phyloP scores from a whole-genome alignment of 352 stramenopile genomes.

The Thalassiosira allenii region DNA sequence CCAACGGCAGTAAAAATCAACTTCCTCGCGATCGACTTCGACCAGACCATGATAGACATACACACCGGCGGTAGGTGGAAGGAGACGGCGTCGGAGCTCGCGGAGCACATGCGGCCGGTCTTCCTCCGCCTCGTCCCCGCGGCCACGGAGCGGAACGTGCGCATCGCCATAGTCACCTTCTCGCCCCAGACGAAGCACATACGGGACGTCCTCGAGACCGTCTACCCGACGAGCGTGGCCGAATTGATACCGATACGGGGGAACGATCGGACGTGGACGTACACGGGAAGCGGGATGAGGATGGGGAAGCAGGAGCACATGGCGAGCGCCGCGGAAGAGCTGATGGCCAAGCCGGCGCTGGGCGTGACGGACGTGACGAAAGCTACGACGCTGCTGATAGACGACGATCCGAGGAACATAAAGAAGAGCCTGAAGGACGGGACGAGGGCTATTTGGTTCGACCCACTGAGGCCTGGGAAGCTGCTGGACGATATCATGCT shows the following conservation, averaged over 20 bases:
- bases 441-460: conserved; percentile 87
- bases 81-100: conserved; percentile 78
- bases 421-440: conserved; percentile 79
- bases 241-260: conserved; percentile 82
- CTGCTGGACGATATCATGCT: conserved; percentile 73
- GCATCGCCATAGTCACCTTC: conserved; percentile 89
- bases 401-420: conserved; percentile 89
- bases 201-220: conserved; percentile 77
- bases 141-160: conserved; percentile 66
- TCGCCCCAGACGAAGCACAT: conserved; percentile 83
- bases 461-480: conserved; percentile 75
- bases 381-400: conserved; percentile 87
- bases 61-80: conserved; percentile 87
- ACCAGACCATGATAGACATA: conserved; percentile 88
- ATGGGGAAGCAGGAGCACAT: conserved; percentile 86
- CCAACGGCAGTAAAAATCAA: conserved; percentile 81
- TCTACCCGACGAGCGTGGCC: conserved; percentile 49
- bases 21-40: conserved; percentile 89
- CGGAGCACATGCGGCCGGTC: conserved; percentile 82
- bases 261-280: conserved; percentile 83
- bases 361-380: conserved; percentile 61
- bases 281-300: conserved; percentile 78
- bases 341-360: conserved; percentile 35
- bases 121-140: conserved; percentile 85
- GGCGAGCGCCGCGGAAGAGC: conserved; percentile 85